A percentile compares a stretch with the other conserved stretches of the same genome.
Conservation (phyloP, 2,329 filamentous ascomycete species). For the Magnaporthales sp. region DNA sequence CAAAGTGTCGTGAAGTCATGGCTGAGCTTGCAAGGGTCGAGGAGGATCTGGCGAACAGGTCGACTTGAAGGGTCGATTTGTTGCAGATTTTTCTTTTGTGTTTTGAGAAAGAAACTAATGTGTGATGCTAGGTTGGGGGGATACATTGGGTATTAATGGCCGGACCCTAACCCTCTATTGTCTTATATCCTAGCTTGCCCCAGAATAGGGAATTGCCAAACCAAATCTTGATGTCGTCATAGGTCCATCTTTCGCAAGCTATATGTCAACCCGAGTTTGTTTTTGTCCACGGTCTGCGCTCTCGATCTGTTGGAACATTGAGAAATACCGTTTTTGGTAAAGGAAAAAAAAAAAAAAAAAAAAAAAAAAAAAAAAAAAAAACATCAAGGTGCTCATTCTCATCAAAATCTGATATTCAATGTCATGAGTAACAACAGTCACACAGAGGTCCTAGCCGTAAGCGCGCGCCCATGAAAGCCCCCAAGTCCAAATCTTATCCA, state of each 20-base stretch:
- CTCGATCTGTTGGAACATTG: not conserved
- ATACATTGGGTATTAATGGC: not conserved
- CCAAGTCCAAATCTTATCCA: not conserved
- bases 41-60: constrained; percentile 17
- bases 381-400: not conserved
- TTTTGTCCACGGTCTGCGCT: not conserved
- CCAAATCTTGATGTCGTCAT: not conserved
- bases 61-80: not conserved
- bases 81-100: not conserved
- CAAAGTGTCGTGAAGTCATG: constrained; percentile 29
- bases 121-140: not conserved
- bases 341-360: not conserved
- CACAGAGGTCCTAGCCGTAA: constrained; percentile 10
- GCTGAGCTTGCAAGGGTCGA: constrained; percentile 35
- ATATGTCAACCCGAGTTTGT: not conserved
- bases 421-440: constrained; percentile 11
- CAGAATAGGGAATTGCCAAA: not conserved
- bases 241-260: not conserved
- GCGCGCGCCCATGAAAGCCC: not conserved
- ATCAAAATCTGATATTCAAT: not conserved
- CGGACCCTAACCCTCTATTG: not conserved
- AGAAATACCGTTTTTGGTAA: not conserved
- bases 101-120: not conserved
- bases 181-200: not conserved
- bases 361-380: not conserved